Evolutionary conservation across 1,139 yeast genomes (phyloP), one percentile per base, ranked within the genome.

Genomic region (Magnusiomyces paraingens): DNA sequence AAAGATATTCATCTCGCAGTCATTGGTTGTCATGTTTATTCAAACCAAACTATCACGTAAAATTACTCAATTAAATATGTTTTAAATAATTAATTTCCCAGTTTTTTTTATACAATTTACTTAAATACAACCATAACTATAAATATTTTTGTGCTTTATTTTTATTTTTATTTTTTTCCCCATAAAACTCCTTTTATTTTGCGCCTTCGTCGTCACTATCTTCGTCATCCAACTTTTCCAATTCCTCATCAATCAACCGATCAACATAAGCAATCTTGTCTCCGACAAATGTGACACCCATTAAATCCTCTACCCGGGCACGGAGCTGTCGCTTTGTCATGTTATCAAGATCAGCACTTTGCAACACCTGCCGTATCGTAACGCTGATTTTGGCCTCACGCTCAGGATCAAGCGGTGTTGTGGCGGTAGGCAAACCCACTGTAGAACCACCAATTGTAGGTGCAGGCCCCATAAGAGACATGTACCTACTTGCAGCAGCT

Each of bases 271-370:
- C 60, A 11, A 69, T 61, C 49, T 64, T 60, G 26, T 63, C 66
- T 8, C 70, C 67, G 12, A 61, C 58, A 56, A 70, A 70, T 52
- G 62, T 64, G 17, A 68, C 65, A 20, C 70, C 73, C 55, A 70
- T 61, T 26, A 68, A 56, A 50, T 70, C 73, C 45, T 69, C 71
- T 11, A 71, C 71, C 59, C 66, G 66, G 32, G 64, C 66, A 2
- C 73, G 61, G 21, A 71, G 59, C 56, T 70, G 73, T n/a, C 68
- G 58, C 50, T 70, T 64, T 39, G 74, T 71, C 67, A 67, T 69
- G 22, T 64, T 62, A 39, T 70, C 72, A 54, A 71, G 55, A 56
- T 71, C 72, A 2, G 70, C 67, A 11, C 63, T 65, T 26, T 56
- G 57, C 47, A 70, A 60, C 10, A 70, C 71, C 45, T 63, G 64